Evolutionary conservation across 352 stramenopile species (phyloP), one percentile per base, ranked within the genome.

Genomic region (Phytophthora cajani): DNA sequence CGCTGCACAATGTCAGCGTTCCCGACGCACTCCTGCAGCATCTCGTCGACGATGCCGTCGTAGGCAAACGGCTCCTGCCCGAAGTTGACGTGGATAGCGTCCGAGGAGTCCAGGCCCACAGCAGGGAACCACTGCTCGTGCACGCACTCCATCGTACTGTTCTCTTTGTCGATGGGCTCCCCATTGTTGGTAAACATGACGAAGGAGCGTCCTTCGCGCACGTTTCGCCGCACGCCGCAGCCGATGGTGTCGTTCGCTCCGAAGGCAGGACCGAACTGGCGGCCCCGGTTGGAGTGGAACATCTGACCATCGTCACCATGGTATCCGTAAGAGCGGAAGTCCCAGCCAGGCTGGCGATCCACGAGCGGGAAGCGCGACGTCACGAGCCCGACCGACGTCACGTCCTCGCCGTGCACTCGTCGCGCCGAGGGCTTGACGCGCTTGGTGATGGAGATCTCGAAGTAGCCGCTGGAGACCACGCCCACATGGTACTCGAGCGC

Each of bases 281-380:
- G 74, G 12, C 72, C 72, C 2, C 58, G 53, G 54, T 79, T 79
- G 14, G 69, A 77, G 60, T 88, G 74, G 66, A 90, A 94, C 30
- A 88, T 80, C 33, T 87, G 67, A 0, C 87, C 87, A 58, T 94
- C 85, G 58, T 94, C 87, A 21, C 87, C 87, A 56, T 94, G 87
- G 63, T 93, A 94, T 23, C 87, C 87, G 58, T 87, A 87, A 16
- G 87, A 94, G 3, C 78, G 23, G 17, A 65, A 62, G 32, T 89
- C 84, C 87, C 87, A 94, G 0, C 87, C 87, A 12, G 87, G 87
- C 38, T 93, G 85, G 52, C 81, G 77, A 23, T 79, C 80, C 2
- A 93, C 65, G 9, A 94, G 72, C 7, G 67, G 69, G 64, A 94
- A 94, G 30, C 67, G 51, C 1, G 64, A 72, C 3, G 73, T 85